Conservation (phyloP, 345 rosid species). For the Orychophragmus violaceus region DNA sequence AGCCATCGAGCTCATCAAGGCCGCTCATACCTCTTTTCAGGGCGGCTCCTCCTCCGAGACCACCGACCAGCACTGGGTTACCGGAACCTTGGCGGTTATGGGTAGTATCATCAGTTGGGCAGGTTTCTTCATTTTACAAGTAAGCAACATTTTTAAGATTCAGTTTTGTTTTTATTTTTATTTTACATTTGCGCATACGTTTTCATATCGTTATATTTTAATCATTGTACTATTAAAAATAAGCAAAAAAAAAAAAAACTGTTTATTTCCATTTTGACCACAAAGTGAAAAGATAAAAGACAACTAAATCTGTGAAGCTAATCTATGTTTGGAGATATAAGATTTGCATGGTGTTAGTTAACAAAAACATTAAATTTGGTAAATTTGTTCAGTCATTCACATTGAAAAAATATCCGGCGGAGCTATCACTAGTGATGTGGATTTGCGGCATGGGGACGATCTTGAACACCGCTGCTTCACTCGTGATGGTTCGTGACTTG, state of each 20-base stretch:
- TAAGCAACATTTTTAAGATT: conserved; percentile 21
- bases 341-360: background rate
- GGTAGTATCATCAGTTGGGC: conserved; percentile 67
- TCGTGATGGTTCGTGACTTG: conserved; percentile 63
- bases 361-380: background rate
- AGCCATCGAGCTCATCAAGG: conserved; percentile 41
- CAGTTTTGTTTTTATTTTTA: background rate
- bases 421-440: conserved; percentile 64
- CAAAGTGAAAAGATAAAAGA: background rate
- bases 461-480: conserved; percentile 49
- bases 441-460: conserved; percentile 68
- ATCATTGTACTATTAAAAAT: background rate
- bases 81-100: conserved; percentile 59
- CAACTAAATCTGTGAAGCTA: background rate
- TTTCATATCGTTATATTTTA: background rate
- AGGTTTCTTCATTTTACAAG: conserved; percentile 79
- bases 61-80: conserved; percentile 47
- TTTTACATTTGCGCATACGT: background rate
- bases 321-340: background rate
- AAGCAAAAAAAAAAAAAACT: background rate
- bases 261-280: background rate
- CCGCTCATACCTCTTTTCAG: conserved; percentile 33
- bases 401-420: conserved; percentile 82
- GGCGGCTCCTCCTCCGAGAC: conserved; percentile 27
- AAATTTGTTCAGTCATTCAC: conserved; percentile 55